Evolutionary conservation across 192 early-diverging fungal genomes (phyloP).

Genomic region (Coemansia sp.): DNA sequence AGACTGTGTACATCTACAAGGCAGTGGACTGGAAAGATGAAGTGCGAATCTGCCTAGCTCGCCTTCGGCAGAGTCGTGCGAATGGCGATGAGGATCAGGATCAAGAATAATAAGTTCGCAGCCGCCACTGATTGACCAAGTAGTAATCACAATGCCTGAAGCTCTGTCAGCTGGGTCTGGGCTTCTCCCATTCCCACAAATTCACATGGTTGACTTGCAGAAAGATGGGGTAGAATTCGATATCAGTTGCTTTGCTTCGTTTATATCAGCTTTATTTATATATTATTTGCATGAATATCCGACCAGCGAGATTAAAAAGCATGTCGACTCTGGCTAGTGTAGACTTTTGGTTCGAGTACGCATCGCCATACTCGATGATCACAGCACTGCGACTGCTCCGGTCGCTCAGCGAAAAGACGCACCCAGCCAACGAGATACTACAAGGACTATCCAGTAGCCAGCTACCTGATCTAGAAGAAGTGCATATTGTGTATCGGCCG

Average conservation of each 20-base stretch:
- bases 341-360: constrained; percentile 54
- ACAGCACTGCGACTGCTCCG: constrained; percentile 37
- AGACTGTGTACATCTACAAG: constrained; percentile 28
- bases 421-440: background rate
- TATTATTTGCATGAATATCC: background rate
- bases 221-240: background rate
- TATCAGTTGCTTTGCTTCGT: background rate
- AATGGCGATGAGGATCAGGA: background rate
- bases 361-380: constrained; percentile 52
- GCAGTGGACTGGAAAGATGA: constrained; percentile 36
- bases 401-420: constrained; percentile 10
- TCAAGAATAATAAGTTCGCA: background rate
- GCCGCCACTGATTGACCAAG: background rate
- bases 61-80: constrained; percentile 20
- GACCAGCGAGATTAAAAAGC: background rate
- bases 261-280: background rate
- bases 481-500: constrained; percentile 28
- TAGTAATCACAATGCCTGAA: background rate
- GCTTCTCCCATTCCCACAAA: background rate
- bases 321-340: constrained; percentile 14
- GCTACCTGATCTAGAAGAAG: constrained; percentile 11
- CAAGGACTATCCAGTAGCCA: constrained; percentile 17
- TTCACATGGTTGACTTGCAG: background rate
- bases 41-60: constrained; percentile 28
- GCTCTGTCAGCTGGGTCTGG: background rate